Percentiles rank a stretch among this genome's conserved stretches.
phyloP scores from a whole-genome alignment of 129 eudicot species.

The Chrysanthemum lavandulifolium region DNA sequence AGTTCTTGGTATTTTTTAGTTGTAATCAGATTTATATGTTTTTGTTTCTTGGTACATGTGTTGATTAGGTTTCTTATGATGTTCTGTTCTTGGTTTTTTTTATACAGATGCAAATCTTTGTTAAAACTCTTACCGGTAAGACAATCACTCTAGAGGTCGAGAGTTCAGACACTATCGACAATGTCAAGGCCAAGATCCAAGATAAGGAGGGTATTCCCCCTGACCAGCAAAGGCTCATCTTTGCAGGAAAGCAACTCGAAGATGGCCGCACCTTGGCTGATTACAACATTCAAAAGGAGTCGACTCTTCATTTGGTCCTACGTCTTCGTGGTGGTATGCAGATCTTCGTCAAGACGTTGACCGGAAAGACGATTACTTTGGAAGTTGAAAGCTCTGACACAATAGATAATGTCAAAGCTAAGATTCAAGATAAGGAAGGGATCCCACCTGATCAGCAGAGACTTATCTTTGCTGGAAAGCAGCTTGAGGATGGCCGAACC shows the following conservation, averaged over 20 bases:
- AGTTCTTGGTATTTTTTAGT: no score
- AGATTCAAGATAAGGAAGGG: background rate
- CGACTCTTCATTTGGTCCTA: background rate
- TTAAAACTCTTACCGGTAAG: background rate
- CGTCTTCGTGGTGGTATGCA: constrained; percentile 4
- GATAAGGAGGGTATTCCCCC: background rate
- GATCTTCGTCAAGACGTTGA: background rate
- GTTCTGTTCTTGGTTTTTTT: no score
- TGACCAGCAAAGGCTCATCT: background rate
- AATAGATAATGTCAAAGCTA: background rate
- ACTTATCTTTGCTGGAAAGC: background rate
- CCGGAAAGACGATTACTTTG: background rate
- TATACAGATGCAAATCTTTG: background rate
- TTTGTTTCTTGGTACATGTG: no score
- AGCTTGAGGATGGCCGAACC: background rate
- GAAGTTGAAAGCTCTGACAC: background rate
- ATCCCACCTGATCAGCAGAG: background rate
- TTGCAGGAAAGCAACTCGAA: background rate
- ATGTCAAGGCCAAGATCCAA: background rate
- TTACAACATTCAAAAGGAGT: background rate
- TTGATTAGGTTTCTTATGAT: no score
- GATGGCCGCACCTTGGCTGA: background rate
- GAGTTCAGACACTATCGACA: background rate
- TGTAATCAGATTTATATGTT: no score
- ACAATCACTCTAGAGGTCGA: background rate